Conservation (phyloP, 495 filamentous ascomycete genomes). For the Penicillium canariense region DNA sequence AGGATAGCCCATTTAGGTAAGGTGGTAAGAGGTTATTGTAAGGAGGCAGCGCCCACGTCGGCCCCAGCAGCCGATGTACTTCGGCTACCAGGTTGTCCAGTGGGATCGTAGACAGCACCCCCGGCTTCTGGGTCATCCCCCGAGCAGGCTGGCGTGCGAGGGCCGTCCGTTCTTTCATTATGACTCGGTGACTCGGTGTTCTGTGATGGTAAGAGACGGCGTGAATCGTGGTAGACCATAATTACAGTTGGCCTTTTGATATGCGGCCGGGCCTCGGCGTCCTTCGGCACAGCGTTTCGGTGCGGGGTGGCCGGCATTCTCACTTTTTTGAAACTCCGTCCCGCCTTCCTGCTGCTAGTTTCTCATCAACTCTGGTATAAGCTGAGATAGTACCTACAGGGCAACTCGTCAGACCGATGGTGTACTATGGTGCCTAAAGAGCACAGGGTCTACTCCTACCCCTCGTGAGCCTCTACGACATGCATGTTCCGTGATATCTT, state of each 20-base stretch:
- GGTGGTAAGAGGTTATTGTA: slow-evolving; percentile 8
- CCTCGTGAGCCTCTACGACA: too few relatives aligned
- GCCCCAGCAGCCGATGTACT: slow-evolving; percentile 12
- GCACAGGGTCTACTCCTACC: too few relatives aligned
- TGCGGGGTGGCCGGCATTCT: neutral
- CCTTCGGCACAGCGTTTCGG: neutral
- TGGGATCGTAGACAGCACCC: slow-evolving; percentile 9
- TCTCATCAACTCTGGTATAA: too few relatives aligned
- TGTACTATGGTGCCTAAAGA: too few relatives aligned
- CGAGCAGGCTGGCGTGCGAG: neutral
- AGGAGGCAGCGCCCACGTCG: slow-evolving; percentile 10
- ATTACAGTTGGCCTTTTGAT: neutral
- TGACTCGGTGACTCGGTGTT: neutral
- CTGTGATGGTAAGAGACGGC: neutral
- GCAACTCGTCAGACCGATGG: too few relatives aligned
- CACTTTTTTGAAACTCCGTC: neutral
- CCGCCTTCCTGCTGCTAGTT: too few relatives aligned
- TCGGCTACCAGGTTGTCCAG: slow-evolving; percentile 10
- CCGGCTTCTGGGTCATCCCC: slow-evolving; percentile 9
- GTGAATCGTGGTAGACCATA: neutral
- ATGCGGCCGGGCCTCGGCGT: slow-evolving; percentile 1
- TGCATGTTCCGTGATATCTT: too few relatives aligned
- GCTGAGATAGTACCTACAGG: too few relatives aligned
- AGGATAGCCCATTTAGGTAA: slow-evolving; percentile 2
- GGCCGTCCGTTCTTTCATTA: slow-evolving; percentile 8